Evolutionary conservation across 306 rosid genomes (phyloP).

Genomic region (Senna siamea): DNA sequence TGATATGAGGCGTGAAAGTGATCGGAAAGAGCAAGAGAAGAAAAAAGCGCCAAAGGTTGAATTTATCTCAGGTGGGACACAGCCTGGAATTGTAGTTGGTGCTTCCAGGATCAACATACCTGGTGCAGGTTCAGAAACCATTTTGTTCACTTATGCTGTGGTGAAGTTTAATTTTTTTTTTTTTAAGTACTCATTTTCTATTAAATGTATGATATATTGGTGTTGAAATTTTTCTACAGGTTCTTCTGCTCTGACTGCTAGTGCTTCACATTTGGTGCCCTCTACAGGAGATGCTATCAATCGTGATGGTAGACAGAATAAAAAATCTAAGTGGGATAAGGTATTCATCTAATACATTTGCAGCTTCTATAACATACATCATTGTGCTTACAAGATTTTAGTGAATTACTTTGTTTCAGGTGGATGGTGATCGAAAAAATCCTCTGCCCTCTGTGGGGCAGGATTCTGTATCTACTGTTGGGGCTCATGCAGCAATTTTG

Average conservation of each 20-base stretch:
- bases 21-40: conserved; percentile 81
- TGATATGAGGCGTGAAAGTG: conserved; percentile 85
- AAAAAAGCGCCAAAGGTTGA: conserved; percentile 71
- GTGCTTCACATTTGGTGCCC: conserved; percentile 58
- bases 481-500: conserved; percentile 68
- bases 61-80: conserved; percentile 66
- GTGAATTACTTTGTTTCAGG: conserved; percentile 55
- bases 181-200: conserved; percentile 24
- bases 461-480: conserved; percentile 64
- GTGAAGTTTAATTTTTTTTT: conserved; percentile 9
- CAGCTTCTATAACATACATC: conserved; percentile 28
- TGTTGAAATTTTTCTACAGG: conserved; percentile 47
- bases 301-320: conserved; percentile 71
- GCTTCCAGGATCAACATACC: conserved; percentile 55
- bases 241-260: conserved; percentile 44
- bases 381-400: conserved; percentile 28
- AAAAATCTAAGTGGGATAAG: conserved; percentile 70
- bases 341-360: conserved; percentile 38
- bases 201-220: conserved; percentile 20
- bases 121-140: conserved; percentile 50
- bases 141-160: conserved; percentile 24
- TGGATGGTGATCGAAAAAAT: conserved; percentile 75
- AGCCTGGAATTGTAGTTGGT: conserved; percentile 55
- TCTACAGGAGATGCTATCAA: conserved; percentile 52
- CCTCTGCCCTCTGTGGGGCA: conserved; percentile 65